Percentiles rank a stretch among this genome's conserved stretches.
These are phyloP conservation scores for Plasmodium chabaudi DNA, from an alignment of 169 alveolate species.

Conservation along the genomic window DNA sequence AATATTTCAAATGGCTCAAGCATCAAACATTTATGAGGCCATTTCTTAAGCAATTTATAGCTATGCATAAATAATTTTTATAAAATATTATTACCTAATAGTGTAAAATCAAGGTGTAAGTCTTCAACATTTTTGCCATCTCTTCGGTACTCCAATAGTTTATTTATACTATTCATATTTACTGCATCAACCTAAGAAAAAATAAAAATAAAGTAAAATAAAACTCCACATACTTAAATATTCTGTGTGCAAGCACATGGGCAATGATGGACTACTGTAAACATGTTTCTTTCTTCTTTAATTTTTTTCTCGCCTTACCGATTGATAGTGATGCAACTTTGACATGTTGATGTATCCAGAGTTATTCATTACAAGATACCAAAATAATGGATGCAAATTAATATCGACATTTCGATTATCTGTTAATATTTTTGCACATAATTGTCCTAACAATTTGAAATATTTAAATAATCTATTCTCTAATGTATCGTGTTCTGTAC, in stretches of 20 bases:
- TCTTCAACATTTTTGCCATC: conserved; percentile 68
- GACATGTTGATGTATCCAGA: conserved; percentile 62
- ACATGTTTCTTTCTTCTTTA: background rate
- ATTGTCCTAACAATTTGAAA: conserved; percentile 82
- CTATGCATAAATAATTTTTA: background rate
- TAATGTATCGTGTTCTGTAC: conserved; percentile 54
- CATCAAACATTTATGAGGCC: background rate
- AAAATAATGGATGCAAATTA: conserved; percentile 81
- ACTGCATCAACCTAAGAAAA: conserved; percentile 40
- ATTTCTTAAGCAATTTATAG: conserved; percentile 16
- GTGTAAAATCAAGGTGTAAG: conserved; percentile 69
- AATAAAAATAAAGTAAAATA: conserved; percentile 2
- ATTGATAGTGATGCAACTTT: conserved; percentile 69
- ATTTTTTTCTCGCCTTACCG: conserved; percentile 37
- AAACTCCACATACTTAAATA: background rate
- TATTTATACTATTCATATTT: conserved; percentile 73
- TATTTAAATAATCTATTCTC: conserved; percentile 76
- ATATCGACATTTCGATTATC: conserved; percentile 79
- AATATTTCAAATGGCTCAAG: background rate
- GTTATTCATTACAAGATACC: conserved; percentile 79
- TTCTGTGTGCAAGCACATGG: too few species aligned
- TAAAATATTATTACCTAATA: conserved; percentile 22
- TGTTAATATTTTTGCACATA: conserved; percentile 80
- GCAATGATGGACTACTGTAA: too few species aligned
- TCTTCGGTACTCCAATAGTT: conserved; percentile 59